These are phyloP conservation scores for Fonsecaea nubica DNA, from an alignment of 2,329 filamentous ascomycete species.

Conservation along the genomic window DNA sequence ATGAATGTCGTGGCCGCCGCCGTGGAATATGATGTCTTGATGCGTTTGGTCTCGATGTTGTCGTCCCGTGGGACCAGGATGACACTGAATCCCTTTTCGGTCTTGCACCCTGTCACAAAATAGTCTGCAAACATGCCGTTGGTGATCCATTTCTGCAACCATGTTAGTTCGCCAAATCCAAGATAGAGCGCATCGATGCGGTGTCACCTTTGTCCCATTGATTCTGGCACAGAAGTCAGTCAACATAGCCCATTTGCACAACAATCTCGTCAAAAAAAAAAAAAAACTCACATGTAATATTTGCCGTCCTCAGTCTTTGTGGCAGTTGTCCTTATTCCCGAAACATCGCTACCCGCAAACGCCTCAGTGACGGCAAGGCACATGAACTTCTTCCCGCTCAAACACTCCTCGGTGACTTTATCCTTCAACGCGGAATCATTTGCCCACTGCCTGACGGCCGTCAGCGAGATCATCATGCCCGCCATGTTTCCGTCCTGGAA, in stretches of 20 bases:
- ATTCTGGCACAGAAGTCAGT: constrained; percentile 34
- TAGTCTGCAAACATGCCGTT: constrained; percentile 75
- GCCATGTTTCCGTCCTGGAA: constrained; percentile 82
- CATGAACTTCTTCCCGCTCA: constrained; percentile 69
- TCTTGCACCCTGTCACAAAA: constrained; percentile 74
- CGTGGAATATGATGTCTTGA: constrained; percentile 71
- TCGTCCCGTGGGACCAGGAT: constrained; percentile 72
- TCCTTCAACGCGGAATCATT: constrained; percentile 67
- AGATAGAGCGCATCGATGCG: neutral
- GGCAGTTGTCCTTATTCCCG: constrained; percentile 73
- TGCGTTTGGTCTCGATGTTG: constrained; percentile 71
- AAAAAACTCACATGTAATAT: constrained; percentile 62
- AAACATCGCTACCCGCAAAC: constrained; percentile 75
- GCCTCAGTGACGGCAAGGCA: constrained; percentile 84
- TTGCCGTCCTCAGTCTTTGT: constrained; percentile 67
- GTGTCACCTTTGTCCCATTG: constrained; percentile 60
- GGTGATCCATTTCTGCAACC: constrained; percentile 72
- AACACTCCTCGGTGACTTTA: constrained; percentile 69
- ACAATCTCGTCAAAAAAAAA: neutral
- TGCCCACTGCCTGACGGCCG: constrained; percentile 74
- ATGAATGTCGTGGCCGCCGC: constrained; percentile 75
- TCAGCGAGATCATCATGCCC: constrained; percentile 67
- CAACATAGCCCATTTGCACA: neutral
- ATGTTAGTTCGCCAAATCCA: neutral
- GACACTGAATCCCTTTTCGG: constrained; percentile 70